These are phyloP conservation scores for Brassica juncea DNA, from an alignment of 345 rosid species.

Conservation along the genomic window DNA sequence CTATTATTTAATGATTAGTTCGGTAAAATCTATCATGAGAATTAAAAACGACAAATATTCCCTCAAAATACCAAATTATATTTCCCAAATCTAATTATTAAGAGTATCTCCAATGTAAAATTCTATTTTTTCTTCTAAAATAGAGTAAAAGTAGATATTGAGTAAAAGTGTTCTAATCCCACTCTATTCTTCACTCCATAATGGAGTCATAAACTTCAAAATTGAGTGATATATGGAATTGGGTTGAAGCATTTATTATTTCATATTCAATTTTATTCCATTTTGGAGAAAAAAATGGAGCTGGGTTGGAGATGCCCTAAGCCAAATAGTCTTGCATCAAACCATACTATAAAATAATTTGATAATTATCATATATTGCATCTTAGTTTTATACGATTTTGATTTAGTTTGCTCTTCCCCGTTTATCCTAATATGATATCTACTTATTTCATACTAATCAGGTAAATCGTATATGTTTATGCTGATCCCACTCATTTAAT, in stretches of 20 bases:
- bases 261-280: too few species aligned
- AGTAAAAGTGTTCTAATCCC: too few species aligned
- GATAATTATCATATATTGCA: not conserved
- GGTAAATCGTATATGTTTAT: not conserved
- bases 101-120: not conserved
- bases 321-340: not conserved
- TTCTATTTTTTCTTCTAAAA: too few species aligned
- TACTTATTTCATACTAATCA: not conserved
- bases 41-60: not conserved
- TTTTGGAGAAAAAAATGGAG: too few species aligned
- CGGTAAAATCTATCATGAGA: not conserved
- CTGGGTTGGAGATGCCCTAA: too few species aligned
- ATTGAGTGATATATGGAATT: too few species aligned
- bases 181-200: too few species aligned
- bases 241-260: too few species aligned
- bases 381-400: not conserved
- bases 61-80: not conserved
- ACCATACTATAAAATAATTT: not conserved
- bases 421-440: not conserved
- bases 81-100: conserved; percentile 7
- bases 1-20: conserved; percentile 11
- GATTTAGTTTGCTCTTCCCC: not conserved
- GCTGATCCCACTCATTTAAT: not conserved
- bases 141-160: too few species aligned
- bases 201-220: too few species aligned